Conservation (phyloP, 208 protist species). For the Leptomonas pyrrhocoris region DNA sequence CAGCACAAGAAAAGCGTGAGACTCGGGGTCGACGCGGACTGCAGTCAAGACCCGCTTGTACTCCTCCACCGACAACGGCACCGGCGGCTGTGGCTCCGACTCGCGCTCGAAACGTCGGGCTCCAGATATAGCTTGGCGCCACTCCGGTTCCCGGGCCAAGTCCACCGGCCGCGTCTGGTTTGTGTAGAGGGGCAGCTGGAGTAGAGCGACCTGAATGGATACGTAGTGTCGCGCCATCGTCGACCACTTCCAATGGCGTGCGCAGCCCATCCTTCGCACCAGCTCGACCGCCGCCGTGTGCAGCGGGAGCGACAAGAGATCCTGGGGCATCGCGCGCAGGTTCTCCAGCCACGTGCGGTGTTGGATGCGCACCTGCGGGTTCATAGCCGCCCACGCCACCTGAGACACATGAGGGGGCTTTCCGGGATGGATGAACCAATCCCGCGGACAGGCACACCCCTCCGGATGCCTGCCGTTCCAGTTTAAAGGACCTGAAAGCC, state of each 20-base stretch:
- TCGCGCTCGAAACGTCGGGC: slow-evolving; percentile 7
- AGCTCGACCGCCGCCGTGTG: slow-evolving; percentile 1
- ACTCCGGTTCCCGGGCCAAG: background rate
- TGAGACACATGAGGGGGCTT: slow-evolving; percentile 6
- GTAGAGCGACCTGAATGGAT: background rate
- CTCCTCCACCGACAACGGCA: background rate
- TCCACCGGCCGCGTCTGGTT: background rate
- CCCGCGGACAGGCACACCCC: slow-evolving; percentile 5
- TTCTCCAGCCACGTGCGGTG: background rate
- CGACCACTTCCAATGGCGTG: slow-evolving; percentile 5
- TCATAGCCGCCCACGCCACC: background rate
- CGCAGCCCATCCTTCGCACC: background rate
- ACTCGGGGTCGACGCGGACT: no score
- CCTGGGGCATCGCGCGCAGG: background rate
- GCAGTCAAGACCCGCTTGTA: no score
- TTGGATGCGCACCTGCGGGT: background rate
- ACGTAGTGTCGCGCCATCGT: background rate
- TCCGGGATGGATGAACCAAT: slow-evolving; percentile 11
- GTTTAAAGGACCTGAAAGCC: background rate
- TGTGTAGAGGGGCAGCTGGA: slow-evolving; percentile 9
- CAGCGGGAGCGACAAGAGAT: background rate
- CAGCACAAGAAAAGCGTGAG: no score
- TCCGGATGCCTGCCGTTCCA: background rate
- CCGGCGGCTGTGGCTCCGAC: background rate
- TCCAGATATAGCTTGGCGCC: background rate